phyloP scores from a whole-genome alignment of 176 grass and related monocot genomes.

The Carex parvula region DNA sequence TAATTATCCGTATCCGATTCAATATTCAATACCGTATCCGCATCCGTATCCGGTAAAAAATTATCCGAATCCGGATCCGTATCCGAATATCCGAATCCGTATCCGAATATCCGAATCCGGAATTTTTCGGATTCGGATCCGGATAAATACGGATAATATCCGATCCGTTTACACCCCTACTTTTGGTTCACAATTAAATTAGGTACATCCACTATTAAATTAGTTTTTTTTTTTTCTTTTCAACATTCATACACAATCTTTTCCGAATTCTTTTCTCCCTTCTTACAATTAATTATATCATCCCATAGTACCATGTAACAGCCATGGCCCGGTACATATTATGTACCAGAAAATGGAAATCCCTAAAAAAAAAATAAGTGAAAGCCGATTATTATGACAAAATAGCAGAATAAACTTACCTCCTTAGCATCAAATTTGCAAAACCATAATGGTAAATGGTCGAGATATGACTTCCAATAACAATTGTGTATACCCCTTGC shows the following conservation, averaged over 20 bases:
- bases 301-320: neutral
- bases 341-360: neutral
- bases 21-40: no score
- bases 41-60: no score
- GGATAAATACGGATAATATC: no score
- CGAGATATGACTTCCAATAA: conserved; percentile 93
- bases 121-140: no score
- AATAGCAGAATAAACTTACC: conserved; percentile 27
- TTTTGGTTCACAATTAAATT: neutral
- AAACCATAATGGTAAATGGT: conserved; percentile 98
- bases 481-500: conserved; percentile 94
- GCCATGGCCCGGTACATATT: neutral
- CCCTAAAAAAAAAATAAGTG: neutral
- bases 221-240: neutral
- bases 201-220: neutral
- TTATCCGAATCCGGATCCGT: no score
- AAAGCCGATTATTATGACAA: neutral
- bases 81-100: no score
- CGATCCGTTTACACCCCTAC: no score
- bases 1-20: no score
- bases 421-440: conserved; percentile 86
- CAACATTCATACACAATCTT: neutral
- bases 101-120: no score
- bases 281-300: neutral
- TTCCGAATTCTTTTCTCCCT: neutral